Evolutionary conservation across 352 stramenopile genomes (phyloP), one percentile per base, ranked within the genome.

Genomic region (Globisporangium carolinianum): DNA sequence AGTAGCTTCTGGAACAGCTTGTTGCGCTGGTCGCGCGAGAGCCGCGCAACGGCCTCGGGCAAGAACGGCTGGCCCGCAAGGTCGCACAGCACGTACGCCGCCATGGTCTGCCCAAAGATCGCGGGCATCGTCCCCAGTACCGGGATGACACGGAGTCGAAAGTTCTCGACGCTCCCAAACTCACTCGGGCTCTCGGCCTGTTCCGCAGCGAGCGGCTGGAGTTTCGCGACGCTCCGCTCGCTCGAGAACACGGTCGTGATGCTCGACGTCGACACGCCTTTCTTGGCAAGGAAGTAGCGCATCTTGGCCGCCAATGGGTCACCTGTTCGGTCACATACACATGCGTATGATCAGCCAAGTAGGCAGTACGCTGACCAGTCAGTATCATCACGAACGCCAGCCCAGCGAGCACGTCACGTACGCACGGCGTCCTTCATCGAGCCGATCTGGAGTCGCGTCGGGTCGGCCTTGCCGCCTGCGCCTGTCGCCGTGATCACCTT

Each of bases 31-130:
- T 91, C 86, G n/a, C 79, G 79, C 36, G 82, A 86, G 48, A 93
- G 64, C 36, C 80, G 68, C n/a, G 72, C 76, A 5, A 90, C 66
- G 17, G 77, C 73, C 57, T 92, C 80, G 0, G 83, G 80, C 37
- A 62, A 73, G 66, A 98, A 95, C 45, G 90, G 90, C 48, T 97
- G 89, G 9, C 84, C 73, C 37, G 93, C 94, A 15, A 99, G 62
- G 47, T 98, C 87, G 59, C 94, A 98, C 18, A 99, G 69, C 45
- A 98, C 88, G 66, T 94, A 94, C 6, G 94, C 84, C 2, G 96
- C 97, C 76, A 99, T 96, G 18, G 95, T 86, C 68, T 99, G 94
- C n/a, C 97, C 96, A 71, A 99, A 98, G 56, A 99, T 96, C 39
- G 97, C 96, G 0, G 97, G 97, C 72, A 87, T 90, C 59, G 75